Evolutionary conservation across 495 filamentous ascomycete genomes (phyloP), one percentile per base, ranked within the genome.

Genomic region (Penicillium canariense): DNA sequence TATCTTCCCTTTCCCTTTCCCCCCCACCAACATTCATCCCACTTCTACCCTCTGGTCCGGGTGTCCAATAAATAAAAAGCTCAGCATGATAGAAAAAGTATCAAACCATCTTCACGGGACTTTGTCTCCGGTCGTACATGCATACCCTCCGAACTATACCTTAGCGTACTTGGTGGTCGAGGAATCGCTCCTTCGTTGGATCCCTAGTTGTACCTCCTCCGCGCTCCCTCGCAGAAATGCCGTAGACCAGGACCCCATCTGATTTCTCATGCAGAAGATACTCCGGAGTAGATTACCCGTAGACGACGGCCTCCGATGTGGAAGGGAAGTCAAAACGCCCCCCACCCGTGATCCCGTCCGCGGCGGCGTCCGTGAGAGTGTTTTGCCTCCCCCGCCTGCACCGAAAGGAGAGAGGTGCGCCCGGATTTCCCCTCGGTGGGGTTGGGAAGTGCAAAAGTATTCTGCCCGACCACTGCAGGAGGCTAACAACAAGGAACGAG

Each of bases 41-140:
- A n/a, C n/a, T n/a, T n/a, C n/a, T n/a, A n/a, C 3, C 38, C 38
- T 23, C n/a, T 42, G 20, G 8, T 32, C 17, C 27, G 38, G 32
- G 43, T 44, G 40, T 26, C 36, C 51, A 52, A 26, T 20, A 50
- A 54, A 50, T 1, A 46, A 66, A 66, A 61, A 65, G 58, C 53
- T 58, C 28, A 61, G 55, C 63, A 61, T 55, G 44, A 65, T 66
- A 66, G 56, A 57, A 58, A 63, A 56, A 42, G 25, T 25, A 23
- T 22, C 20, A 42, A 42, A 25, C 18, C 20, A 42, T 25, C 3
- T 42, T 11, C 25, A 12, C 8, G 38, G 38, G 38, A 42, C 22
- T 14, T 25, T 6, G 22, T 42, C 38, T 42, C 38, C 38, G 3
- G 38, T 42, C 22, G 38, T 23, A 42, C 17, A 11, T 10, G 10